These are phyloP conservation scores for Plasmodium billcollinsi DNA, from an alignment of 169 alveolate genomes.

Conservation along the genomic window DNA sequence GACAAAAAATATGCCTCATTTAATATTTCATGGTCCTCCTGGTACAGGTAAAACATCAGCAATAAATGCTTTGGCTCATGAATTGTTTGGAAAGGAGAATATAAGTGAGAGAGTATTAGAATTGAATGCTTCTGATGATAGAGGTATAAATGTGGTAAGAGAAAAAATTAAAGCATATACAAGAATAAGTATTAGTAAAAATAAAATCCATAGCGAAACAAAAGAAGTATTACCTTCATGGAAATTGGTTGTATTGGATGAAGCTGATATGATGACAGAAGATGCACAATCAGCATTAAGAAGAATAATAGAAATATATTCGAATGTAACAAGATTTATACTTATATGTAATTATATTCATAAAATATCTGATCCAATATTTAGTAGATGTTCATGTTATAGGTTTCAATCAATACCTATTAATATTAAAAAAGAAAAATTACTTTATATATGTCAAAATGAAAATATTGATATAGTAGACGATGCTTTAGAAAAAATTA, in stretches of 20 bases:
- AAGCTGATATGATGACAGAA: slow-evolving; percentile 99
- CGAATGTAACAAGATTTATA: slow-evolving; percentile 97
- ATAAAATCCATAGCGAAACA: slow-evolving; percentile 87
- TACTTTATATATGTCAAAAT: slow-evolving; percentile 90
- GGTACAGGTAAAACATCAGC: slow-evolving; percentile 99
- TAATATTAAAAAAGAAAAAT: slow-evolving; percentile 92
- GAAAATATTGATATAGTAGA: slow-evolving; percentile 81
- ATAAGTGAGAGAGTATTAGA: slow-evolving; percentile 96
- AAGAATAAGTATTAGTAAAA: slow-evolving; percentile 93
- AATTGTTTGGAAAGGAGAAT: slow-evolving; percentile 94
- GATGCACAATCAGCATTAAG: slow-evolving; percentile 99
- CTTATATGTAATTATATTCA: slow-evolving; percentile 98
- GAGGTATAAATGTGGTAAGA: slow-evolving; percentile 98
- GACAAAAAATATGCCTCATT: slow-evolving; percentile 93
- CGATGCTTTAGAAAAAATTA: slow-evolving; percentile 87
- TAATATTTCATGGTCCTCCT: slow-evolving; percentile 98
- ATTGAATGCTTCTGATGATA: slow-evolving; percentile 99
- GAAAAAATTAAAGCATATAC: slow-evolving; percentile 98
- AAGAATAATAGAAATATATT: slow-evolving; percentile 97
- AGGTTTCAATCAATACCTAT: slow-evolving; percentile 95
- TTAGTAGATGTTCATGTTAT: slow-evolving; percentile 96
- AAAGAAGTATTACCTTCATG: slow-evolving; percentile 91
- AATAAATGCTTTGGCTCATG: slow-evolving; percentile 95
- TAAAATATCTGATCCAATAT: slow-evolving; percentile 97
- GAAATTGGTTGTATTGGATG: slow-evolving; percentile 98